A percentile compares a stretch with the other conserved stretches of the same genome.
Evolutionary conservation across 139 green algal genomes (phyloP).

Genomic region (Marvania coccoides): DNA sequence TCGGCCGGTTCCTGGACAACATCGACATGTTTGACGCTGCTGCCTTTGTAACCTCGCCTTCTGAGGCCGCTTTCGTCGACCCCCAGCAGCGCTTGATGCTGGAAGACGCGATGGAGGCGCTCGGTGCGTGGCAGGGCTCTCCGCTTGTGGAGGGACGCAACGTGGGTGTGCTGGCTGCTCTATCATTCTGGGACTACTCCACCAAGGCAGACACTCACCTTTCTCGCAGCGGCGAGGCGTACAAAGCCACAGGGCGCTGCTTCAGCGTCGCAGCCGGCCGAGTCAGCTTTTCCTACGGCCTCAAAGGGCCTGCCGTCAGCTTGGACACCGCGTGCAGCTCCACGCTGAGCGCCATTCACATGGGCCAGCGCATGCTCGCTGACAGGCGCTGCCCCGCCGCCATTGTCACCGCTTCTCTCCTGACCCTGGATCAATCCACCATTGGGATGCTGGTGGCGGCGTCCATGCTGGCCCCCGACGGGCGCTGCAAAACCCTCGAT

Average conservation of each 20-base stretch:
- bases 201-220: slow-evolving; percentile 4
- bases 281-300: slow-evolving; percentile 65
- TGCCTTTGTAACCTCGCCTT: slow-evolving; percentile 45
- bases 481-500: slow-evolving; percentile 78
- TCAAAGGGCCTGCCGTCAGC: slow-evolving; percentile 47
- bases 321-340: slow-evolving; percentile 64
- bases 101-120: slow-evolving; percentile 23
- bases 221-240: slow-evolving; percentile 12
- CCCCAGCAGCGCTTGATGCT: slow-evolving; percentile 73
- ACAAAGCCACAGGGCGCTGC: slow-evolving; percentile 34
- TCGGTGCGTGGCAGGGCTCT: neutral
- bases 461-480: slow-evolving; percentile 64
- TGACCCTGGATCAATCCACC: slow-evolving; percentile 51
- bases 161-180: neutral
- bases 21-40: slow-evolving; percentile 61
- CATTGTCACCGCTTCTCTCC: slow-evolving; percentile 30
- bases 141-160: neutral
- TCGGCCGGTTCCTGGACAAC: slow-evolving; percentile 43
- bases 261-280: slow-evolving; percentile 71
- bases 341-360: slow-evolving; percentile 49
- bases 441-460: slow-evolving; percentile 37
- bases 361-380: slow-evolving; percentile 15
- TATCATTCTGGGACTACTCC: slow-evolving; percentile 39
- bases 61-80: slow-evolving; percentile 64
- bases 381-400: neutral